Evolutionary conservation across 495 filamentous ascomycete species (phyloP).

Genomic region (Penicillium pulvis): DNA sequence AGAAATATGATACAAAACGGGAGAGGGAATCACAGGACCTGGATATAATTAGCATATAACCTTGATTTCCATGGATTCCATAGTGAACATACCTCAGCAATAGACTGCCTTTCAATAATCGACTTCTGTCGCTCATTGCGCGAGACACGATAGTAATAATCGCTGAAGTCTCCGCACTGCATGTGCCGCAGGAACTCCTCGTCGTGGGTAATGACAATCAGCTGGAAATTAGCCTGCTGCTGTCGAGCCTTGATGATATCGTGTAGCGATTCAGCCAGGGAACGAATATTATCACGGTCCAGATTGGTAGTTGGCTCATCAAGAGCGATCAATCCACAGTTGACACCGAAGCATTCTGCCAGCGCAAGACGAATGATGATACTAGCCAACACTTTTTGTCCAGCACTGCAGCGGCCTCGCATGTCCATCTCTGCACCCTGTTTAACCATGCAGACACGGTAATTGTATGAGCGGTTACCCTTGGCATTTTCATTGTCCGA

Average conservation of each 20-base stretch:
- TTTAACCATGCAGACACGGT: slow-evolving; percentile 98
- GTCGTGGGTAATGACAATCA: slow-evolving; percentile 98
- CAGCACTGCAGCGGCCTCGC: slow-evolving; percentile 95
- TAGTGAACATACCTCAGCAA: slow-evolving; percentile 52
- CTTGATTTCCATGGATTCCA: neutral
- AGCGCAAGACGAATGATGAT: slow-evolving; percentile 98
- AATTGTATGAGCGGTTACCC: slow-evolving; percentile 89
- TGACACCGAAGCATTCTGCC: slow-evolving; percentile 94
- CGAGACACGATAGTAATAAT: slow-evolving; percentile 84
- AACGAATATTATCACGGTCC: slow-evolving; percentile 89
- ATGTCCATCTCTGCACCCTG: slow-evolving; percentile 98
- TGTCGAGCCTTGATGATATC: slow-evolving; percentile 84
- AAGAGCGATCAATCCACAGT: slow-evolving; percentile 94
- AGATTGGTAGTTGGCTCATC: slow-evolving; percentile 99
- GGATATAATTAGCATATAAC: slow-evolving; percentile 8
- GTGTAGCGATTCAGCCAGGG: slow-evolving; percentile 80
- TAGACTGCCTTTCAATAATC: slow-evolving; percentile 73
- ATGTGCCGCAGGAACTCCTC: slow-evolving; percentile 94
- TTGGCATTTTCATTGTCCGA: slow-evolving; percentile 78
- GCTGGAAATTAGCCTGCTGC: slow-evolving; percentile 90
- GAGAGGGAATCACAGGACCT: slow-evolving; percentile 24
- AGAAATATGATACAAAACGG: neutral
- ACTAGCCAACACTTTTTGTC: slow-evolving; percentile 92
- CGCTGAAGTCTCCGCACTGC: slow-evolving; percentile 92
- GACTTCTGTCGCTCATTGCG: slow-evolving; percentile 86